Base-by-base conservation (phyloP, 1,139 yeast species). In the Pichia sp. region DNA sequence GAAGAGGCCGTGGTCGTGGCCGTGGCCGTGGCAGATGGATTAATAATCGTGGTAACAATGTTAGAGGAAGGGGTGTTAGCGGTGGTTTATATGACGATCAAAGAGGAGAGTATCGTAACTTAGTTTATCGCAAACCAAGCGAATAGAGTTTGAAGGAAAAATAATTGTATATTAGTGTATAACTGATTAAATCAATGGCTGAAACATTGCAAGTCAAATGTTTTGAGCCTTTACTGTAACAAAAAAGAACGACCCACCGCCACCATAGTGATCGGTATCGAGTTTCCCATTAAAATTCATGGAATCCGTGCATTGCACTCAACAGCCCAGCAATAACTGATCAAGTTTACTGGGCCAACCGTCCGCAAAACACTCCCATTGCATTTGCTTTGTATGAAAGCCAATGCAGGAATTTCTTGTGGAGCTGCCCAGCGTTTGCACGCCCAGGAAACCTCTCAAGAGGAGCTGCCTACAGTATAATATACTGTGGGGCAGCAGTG, bases 231-330 rank as follows among this genome's bases (percentile, higher is more conserved):
- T 16, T 16, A 16, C 16, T 16, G 16, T 16, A 16, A 16, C 16
- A 16, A 16, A 16, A 16, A 16, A 16, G 16, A 16, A 16, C 16
- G 16, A 33, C 36, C 54, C 43, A 40, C 51, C 55, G 58, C 52
- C 25, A 33, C 49, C 67, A 68, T 80, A 75, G 72, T 80, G 82
- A 80, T 80, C 87, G 87, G 87, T 80, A 80, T 80, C 86, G 87
- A 78, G 87, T 80, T 75, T 80, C 64, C 67, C 57, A 55, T 47
- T 49, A 6, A 20, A 27, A 25, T 11, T 2, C 10, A 12, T 35
- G 48, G 67, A 80, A 43, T 78, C 76, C 82, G 79, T 82, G 78
- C 74, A 80, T 80, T 80, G 87, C 82, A 80, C 87, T 80, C 75
- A 80, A 78, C 68, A 79, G 80, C 63, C 52, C 60, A 29, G 36